Base-by-base conservation (phyloP, 2,329 filamentous ascomycete genomes). In the Pezicula radicicola region DNA sequence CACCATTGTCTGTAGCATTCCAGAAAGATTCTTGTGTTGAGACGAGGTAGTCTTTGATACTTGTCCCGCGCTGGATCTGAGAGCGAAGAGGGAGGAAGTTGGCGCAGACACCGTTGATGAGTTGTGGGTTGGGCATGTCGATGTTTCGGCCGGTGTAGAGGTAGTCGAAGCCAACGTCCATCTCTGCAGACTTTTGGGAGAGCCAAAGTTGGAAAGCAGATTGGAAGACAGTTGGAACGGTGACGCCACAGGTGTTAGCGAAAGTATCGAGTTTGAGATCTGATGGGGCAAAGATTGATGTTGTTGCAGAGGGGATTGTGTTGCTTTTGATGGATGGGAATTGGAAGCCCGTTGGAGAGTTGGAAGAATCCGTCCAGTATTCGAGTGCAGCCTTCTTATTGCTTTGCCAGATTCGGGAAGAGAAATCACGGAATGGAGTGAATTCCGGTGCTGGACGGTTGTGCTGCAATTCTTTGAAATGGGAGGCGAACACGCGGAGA, bases 131-230 rank as follows among this genome's bases (percentile, higher is more conserved):
- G 35, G 55, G 58, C 28, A 71, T 54, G 28, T 64, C 63, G 21
- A 71, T 65, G 56, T 72, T 72, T 52, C 70, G 68, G 16, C 70
- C 70, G 1, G 64, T 70, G 46, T 66, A 52, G 40, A 72, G 67
- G 60, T 72, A 66, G 57, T 71, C 69, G 46, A 66, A 67, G 10
- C 52, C 48, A 16, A 70, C 59, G 35, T 66, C 63, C 8, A 33
- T 33, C 4, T 37, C 36, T 9, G 51, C 50, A n/a, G 51, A 62
- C 25, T 57, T 57, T 16, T 55, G 59, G 7, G 60, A 55, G 7
- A 70, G 59, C 49, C 60, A 65, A 12, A 69, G 45, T 21, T 61
- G 55, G 55, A 63, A 71, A 9, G 66, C 64, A 3, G 65, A 61
- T 54, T 71, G 70, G 54, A 72, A 72, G 45, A 72, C 54, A 18